phyloP scores from a whole-genome alignment of 169 alveolate species.

The Eimeria necatrix region DNA sequence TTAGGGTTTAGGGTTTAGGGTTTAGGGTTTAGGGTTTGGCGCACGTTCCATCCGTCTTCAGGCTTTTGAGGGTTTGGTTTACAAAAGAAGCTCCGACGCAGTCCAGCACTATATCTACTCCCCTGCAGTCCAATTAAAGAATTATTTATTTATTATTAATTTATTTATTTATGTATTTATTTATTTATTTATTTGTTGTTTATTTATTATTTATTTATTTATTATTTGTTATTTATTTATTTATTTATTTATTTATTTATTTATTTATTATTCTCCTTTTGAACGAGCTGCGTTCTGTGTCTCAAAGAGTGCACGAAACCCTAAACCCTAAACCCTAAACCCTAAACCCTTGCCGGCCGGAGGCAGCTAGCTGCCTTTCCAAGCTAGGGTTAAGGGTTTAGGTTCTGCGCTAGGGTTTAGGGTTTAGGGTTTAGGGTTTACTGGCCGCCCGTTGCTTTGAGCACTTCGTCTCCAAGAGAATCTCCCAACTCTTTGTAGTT shows the following conservation, averaged over 20 bases:
- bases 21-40: constrained; percentile 22
- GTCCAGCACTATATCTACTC: constrained; percentile 58
- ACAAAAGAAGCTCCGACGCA: constrained; percentile 55
- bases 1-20: constrained; percentile 56
- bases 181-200: too few species aligned
- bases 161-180: too few species aligned
- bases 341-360: neutral
- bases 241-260: too few species aligned
- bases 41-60: constrained; percentile 4
- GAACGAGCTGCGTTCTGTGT: too few species aligned
- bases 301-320: neutral
- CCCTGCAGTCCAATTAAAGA: too few species aligned
- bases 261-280: too few species aligned
- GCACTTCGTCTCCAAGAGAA: neutral
- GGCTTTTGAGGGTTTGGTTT: constrained; percentile 11
- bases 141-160: too few species aligned
- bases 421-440: constrained; percentile 45
- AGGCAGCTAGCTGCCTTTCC: neutral
- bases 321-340: neutral
- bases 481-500: constrained; percentile 13
- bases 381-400: constrained; percentile 26
- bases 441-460: constrained; percentile 30
- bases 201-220: too few species aligned
- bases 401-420: too few species aligned
- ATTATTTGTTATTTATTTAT: too few species aligned